Evolutionary conservation across 2,329 filamentous ascomycete genomes (phyloP), one percentile per base, ranked within the genome.

Genomic region (Aspergillus sp.): DNA sequence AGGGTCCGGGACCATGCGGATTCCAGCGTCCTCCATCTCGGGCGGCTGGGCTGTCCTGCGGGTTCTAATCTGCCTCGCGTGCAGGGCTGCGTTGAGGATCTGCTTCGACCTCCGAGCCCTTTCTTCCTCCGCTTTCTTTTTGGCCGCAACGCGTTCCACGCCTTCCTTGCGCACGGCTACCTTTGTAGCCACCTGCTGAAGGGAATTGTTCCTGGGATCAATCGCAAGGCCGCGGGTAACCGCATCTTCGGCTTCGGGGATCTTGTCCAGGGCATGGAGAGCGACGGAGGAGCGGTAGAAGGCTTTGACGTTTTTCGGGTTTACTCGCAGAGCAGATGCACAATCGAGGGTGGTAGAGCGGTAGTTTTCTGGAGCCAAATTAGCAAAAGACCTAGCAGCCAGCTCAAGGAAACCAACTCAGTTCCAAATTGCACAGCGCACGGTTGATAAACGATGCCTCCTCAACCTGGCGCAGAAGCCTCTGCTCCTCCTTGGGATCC

Each of bases 261-360:
- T 67, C 51, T 85, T 85, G 55, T 83, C 80, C 11, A 95, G 74
- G 1, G 80, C 76, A 15, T 93, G 67, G 35, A 93, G 73, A 3
- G 91, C 89, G 38, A 72, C 70, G 2, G 82, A 75, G 34, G 82
- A 86, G 41, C 91, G 82, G 62, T 93, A 98, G 63, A 80, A 86
- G 1, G 91, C 89, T 65, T 98, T 98, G 51, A 93, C 59, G 57
- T 94, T 95, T 31, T 57, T 59, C 3, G 79, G 72, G 60, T 95
- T 93, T 37, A 95, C 67, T 24, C 78, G 75, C 39, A 98, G 71
- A 1, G 84, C 81, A 5, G 76, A 71, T 2, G 80, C 82, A 59
- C 88, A 91, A 67, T 96, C 91, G 29, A 81, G 71, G 51, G 81
- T 93, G 62, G 82, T 86, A 41, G 78, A 80, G 42, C 89, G 80